Evolutionary conservation across 129 eudicot species (phyloP).

Genomic region (Arctium minus): DNA sequence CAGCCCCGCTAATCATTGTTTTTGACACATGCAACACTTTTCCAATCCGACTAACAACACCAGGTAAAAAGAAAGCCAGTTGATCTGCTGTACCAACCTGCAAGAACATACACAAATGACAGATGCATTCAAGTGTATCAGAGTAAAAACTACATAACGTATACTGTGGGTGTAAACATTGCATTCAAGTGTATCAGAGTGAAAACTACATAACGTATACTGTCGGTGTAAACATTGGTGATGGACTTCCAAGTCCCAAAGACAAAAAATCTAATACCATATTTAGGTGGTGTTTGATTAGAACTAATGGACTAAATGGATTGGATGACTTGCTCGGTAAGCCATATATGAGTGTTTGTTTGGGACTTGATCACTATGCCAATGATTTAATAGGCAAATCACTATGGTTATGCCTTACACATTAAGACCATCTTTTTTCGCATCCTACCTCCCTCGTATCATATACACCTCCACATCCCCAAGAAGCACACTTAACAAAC

Average conservation of each 20-base stretch:
- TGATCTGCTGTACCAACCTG: conserved; percentile 94
- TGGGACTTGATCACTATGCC: not conserved
- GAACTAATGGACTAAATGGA: not conserved
- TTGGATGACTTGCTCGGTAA: not conserved
- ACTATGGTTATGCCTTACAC: not conserved
- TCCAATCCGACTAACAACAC: conserved; percentile 81
- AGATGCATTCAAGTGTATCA: not conserved
- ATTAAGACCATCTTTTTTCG: not conserved
- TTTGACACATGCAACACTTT: conserved; percentile 78
- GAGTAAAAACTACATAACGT: not conserved
- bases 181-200: not conserved
- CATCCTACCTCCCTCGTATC: not conserved
- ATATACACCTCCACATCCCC: not conserved
- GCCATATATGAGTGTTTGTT: not conserved
- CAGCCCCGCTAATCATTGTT: conserved; percentile 90
- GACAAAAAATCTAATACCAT: not conserved
- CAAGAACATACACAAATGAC: conserved; percentile 13
- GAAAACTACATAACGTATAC: not conserved
- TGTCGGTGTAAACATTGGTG: not conserved
- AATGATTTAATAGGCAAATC: not conserved
- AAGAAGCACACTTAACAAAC: not conserved
- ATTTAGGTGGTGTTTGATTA: not conserved
- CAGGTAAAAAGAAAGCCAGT: conserved; percentile 88
- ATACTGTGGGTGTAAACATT: not conserved
- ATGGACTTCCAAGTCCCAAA: not conserved